These are phyloP conservation scores for Lactifluus piperatus DNA, from an alignment of 768 basidiomycete species.

Conservation along the genomic window DNA sequence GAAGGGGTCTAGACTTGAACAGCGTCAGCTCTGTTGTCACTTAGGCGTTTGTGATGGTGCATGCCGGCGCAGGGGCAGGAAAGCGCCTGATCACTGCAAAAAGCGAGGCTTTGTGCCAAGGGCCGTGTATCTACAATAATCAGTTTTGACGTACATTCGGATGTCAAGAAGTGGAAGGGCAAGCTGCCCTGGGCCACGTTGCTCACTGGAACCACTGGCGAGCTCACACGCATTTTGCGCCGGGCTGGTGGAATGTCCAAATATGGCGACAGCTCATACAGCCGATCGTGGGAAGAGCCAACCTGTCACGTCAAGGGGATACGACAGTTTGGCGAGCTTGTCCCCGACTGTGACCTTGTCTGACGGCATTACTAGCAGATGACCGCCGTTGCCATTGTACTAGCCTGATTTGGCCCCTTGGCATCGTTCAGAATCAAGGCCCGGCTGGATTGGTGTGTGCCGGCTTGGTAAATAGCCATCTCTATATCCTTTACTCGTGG, in stretches of 20 bases:
- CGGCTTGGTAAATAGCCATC: neutral
- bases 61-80: neutral
- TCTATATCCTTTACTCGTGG: constrained; percentile 5
- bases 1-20: neutral
- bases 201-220: neutral
- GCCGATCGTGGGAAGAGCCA: constrained; percentile 11
- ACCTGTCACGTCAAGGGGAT: neutral
- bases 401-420: neutral
- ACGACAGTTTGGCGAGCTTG: constrained; percentile 11
- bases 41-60: constrained; percentile 11
- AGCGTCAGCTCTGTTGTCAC: constrained; percentile 5
- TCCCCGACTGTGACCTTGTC: neutral
- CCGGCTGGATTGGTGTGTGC: neutral
- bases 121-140: neutral
- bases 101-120: neutral
- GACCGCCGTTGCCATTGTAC: neutral
- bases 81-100: neutral
- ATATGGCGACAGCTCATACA: neutral
- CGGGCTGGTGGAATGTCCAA: constrained; percentile 2
- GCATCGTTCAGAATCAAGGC: neutral
- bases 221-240: neutral
- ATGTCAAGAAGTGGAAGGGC: neutral
- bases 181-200: constrained; percentile 4
- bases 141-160: constrained; percentile 14
- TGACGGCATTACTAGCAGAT: constrained; percentile 1